These are phyloP conservation scores for Thelonectria blattea DNA, from an alignment of 2,329 filamentous ascomycete species.

Conservation along the genomic window DNA sequence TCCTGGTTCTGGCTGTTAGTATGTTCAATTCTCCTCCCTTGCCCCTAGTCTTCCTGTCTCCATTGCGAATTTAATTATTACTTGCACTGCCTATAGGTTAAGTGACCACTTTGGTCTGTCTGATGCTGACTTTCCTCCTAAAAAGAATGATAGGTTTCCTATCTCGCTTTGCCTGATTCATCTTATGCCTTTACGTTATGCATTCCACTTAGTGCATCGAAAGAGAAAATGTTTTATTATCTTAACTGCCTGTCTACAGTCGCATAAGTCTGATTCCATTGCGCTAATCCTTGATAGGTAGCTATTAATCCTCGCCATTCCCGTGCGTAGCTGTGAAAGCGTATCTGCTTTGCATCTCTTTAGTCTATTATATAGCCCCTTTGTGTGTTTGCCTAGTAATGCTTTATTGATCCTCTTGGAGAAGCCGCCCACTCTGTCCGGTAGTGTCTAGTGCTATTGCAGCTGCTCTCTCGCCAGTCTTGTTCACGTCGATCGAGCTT, in stretches of 20 bases:
- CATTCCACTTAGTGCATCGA: not conserved
- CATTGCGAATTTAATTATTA: not conserved
- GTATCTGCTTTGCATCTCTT: not conserved
- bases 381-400: not conserved
- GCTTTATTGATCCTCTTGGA: not conserved
- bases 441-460: not conserved
- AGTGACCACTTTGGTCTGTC: not conserved
- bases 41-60: no score
- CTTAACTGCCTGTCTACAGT: not conserved
- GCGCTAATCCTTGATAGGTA: not conserved
- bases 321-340: not conserved
- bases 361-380: not conserved
- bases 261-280: not conserved
- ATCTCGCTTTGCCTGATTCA: not conserved
- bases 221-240: constrained; percentile 3
- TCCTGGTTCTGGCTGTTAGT: not conserved
- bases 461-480: not conserved
- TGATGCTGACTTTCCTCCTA: not conserved
- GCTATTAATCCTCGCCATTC: not conserved
- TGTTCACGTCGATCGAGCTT: not conserved
- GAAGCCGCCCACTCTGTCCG: not conserved
- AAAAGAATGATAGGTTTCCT: not conserved
- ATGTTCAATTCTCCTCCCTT: not conserved
- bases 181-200: not conserved
- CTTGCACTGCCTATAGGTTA: not conserved